Conservation (phyloP, 2,329 filamentous ascomycete species). For the Westerdykella ornata region DNA sequence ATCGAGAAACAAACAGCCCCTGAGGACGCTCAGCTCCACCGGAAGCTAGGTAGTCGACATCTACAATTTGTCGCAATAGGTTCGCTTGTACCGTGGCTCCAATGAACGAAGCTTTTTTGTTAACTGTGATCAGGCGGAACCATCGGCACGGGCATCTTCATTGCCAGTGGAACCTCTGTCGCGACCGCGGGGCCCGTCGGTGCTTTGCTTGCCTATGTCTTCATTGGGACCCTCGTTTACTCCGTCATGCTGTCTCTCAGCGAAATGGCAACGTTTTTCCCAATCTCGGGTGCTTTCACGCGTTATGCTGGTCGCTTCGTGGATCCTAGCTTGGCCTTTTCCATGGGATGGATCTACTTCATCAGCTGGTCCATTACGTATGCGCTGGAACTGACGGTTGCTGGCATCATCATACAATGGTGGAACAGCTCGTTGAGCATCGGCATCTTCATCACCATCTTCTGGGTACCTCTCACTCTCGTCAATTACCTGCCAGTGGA, state of each 20-base stretch:
- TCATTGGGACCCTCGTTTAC: constrained; percentile 64
- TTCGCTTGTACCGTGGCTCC: constrained; percentile 8
- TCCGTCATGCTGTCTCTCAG: constrained; percentile 60
- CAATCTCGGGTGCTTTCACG: constrained; percentile 69
- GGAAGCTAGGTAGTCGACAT: constrained; percentile 34
- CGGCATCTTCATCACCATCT: constrained; percentile 66
- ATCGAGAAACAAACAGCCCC: constrained; percentile 31
- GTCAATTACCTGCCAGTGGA: constrained; percentile 66
- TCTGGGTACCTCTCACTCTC: constrained; percentile 62
- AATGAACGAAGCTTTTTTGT: constrained; percentile 1
- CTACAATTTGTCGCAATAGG: constrained; percentile 38
- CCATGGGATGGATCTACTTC: constrained; percentile 81
- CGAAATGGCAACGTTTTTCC: constrained; percentile 72
- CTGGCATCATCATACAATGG: constrained; percentile 69
- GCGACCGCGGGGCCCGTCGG: constrained; percentile 45
- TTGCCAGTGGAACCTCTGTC: constrained; percentile 45
- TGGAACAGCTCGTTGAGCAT: constrained; percentile 59
- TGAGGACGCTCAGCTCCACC: constrained; percentile 25
- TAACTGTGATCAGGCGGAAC: constrained; percentile 26
- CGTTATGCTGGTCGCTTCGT: constrained; percentile 70
- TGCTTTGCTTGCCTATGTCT: constrained; percentile 42
- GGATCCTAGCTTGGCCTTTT: constrained; percentile 64
- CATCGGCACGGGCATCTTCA: constrained; percentile 51
- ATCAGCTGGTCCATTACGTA: constrained; percentile 70
- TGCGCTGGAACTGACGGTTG: constrained; percentile 65